Conservation (phyloP, 345 rosid species). For the Corchorus olitorius region DNA sequence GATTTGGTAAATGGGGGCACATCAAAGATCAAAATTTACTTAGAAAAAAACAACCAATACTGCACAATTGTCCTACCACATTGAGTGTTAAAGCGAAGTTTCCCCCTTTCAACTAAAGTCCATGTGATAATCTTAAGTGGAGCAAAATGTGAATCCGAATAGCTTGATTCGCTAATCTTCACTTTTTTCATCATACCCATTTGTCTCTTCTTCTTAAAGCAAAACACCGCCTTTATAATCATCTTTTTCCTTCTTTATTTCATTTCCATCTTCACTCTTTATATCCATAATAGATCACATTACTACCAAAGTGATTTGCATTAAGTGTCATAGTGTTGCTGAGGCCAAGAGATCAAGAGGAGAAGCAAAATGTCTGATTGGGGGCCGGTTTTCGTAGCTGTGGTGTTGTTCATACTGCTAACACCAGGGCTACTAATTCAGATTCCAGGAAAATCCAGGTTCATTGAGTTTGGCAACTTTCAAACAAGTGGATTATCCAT, state of each 20-base stretch:
- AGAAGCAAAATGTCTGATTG: constrained; percentile 66
- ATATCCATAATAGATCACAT: not conserved
- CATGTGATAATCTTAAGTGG: not conserved
- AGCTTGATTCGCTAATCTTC: constrained; percentile 33
- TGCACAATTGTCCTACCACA: not conserved
- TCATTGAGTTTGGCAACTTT: constrained; percentile 82
- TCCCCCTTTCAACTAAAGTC: constrained; percentile 4
- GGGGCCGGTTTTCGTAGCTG: constrained; percentile 94
- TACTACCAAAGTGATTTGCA: not conserved
- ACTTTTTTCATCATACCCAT: constrained; percentile 30
- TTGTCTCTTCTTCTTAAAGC: constrained; percentile 31
- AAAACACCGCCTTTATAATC: constrained; percentile 20
- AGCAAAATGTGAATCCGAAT: constrained; percentile 24
- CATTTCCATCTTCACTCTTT: not conserved
- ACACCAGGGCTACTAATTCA: constrained; percentile 87
- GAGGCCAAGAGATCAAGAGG: not conserved
- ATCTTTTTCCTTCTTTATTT: not conserved
- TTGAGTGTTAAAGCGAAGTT: constrained; percentile 11
- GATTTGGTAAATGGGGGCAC: not conserved
- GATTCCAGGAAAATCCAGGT: constrained; percentile 57
- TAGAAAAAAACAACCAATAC: not conserved
- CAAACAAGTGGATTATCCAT: constrained; percentile 87
- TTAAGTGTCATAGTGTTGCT: not conserved
- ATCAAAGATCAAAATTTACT: not conserved
- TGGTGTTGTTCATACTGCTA: constrained; percentile 73